These are phyloP conservation scores for Coemansia sp. DNA, from an alignment of 192 early-diverging fungal species.

Conservation along the genomic window DNA sequence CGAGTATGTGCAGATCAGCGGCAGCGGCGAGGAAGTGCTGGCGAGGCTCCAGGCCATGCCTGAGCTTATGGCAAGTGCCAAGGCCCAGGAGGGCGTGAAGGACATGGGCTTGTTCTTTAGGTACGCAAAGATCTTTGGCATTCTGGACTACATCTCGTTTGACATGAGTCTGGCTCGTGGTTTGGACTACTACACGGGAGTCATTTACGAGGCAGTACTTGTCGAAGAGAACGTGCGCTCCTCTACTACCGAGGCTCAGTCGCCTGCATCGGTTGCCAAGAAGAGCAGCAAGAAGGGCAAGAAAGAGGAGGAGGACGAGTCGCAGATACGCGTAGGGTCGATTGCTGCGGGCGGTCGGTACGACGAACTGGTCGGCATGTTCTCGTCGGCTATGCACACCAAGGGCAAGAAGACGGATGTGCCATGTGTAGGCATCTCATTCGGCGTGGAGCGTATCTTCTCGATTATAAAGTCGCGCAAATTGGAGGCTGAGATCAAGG, in stretches of 20 bases:
- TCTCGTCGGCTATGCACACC: conserved; percentile 62
- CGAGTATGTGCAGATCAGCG: conserved; percentile 83
- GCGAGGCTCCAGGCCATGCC: conserved; percentile 69
- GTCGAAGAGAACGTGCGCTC: conserved; percentile 47
- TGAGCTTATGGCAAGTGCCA: conserved; percentile 65
- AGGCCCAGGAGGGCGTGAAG: conserved; percentile 76
- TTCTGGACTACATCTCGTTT: conserved; percentile 74
- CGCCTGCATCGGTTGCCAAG: conserved; percentile 8
- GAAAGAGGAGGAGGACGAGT: conserved; percentile 64
- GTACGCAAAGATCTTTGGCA: conserved; percentile 82
- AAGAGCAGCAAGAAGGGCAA: conserved; percentile 14
- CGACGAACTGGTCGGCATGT: conserved; percentile 97
- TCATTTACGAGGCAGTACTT: conserved; percentile 96
- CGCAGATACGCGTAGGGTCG: conserved; percentile 85
- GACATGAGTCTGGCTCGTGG: conserved; percentile 97
- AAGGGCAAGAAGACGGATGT: conserved; percentile 67
- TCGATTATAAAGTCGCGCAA: conserved; percentile 76
- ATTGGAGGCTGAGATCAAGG: conserved; percentile 63
- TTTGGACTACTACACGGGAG: conserved; percentile 98
- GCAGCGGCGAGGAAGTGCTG: conserved; percentile 72
- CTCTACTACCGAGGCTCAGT: conserved; percentile 16
- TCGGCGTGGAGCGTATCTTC: conserved; percentile 97
- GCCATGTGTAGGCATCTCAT: conserved; percentile 94
- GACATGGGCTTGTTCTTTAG: conserved; percentile 87
- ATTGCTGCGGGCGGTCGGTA: conserved; percentile 98